phyloP scores from a whole-genome alignment of 495 filamentous ascomycete species.

The Cercophora samala region DNA sequence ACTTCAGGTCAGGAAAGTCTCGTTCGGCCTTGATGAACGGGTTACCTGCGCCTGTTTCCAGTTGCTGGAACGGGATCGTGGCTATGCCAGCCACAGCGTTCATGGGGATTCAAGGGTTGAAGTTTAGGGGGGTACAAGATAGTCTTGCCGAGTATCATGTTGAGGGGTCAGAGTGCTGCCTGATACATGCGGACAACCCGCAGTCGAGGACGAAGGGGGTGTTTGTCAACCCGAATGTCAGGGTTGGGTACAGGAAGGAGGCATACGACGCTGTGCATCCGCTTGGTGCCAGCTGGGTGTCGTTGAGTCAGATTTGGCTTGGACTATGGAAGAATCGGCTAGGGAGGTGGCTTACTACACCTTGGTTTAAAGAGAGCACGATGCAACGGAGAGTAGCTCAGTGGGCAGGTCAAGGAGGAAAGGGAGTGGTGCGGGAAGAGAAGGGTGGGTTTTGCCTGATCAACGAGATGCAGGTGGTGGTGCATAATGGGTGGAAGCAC shows the following conservation, averaged over 20 bases:
- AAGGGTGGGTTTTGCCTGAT: slow-evolving; percentile 65
- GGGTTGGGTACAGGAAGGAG: slow-evolving; percentile 63
- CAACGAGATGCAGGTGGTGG: slow-evolving; percentile 82
- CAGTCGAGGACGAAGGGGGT: slow-evolving; percentile 52
- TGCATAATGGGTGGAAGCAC: slow-evolving; percentile 73
- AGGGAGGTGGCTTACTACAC: slow-evolving; percentile 27
- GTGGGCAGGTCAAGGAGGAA: slow-evolving; percentile 33
- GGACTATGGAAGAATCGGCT: slow-evolving; percentile 50
- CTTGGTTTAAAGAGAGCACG: slow-evolving; percentile 34
- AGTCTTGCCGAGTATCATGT: slow-evolving; percentile 63
- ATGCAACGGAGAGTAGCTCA: slow-evolving; percentile 40
- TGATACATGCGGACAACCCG: slow-evolving; percentile 75
- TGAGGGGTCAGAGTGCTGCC: slow-evolving; percentile 79
- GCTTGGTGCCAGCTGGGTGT: slow-evolving; percentile 33
- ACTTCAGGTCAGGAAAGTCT: slow-evolving; percentile 62
- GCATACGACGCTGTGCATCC: slow-evolving; percentile 51
- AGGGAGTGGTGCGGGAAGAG: slow-evolving; percentile 43
- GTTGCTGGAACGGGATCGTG: slow-evolving; percentile 85
- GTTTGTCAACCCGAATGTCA: slow-evolving; percentile 73
- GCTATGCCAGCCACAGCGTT: slow-evolving; percentile 31
- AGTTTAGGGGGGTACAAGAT: slow-evolving; percentile 71
- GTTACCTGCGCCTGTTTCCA: slow-evolving; percentile 62
- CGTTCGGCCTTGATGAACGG: slow-evolving; percentile 53
- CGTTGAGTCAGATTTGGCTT: slow-evolving; percentile 23
- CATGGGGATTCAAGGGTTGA: slow-evolving; percentile 26